Percentiles rank a stretch among this genome's conserved stretches.
These are phyloP conservation scores for Misopates orontium DNA, from an alignment of 257 asterid genomes.

Conservation along the genomic window DNA sequence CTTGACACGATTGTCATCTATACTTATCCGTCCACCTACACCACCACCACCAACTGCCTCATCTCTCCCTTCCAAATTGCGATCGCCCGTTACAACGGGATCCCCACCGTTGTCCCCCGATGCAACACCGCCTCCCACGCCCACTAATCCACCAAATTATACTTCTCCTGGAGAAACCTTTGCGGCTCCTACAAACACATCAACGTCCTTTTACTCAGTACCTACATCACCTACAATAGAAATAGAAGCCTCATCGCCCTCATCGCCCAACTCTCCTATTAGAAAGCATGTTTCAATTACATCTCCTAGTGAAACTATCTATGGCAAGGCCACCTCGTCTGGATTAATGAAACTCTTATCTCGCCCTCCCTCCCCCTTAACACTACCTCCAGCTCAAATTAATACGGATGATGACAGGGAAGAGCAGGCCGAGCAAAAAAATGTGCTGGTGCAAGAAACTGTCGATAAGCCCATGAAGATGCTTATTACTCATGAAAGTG, in stretches of 20 bases:
- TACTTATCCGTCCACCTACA: neutral
- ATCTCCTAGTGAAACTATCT: conserved; percentile 22
- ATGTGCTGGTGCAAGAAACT: conserved; percentile 36
- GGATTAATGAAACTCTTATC: conserved; percentile 26
- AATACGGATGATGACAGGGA: conserved; percentile 24
- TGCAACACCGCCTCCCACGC: conserved; percentile 7
- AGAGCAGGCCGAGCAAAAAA: conserved; percentile 37
- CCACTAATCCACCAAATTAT: neutral
- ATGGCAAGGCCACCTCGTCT: no score
- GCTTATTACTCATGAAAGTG: neutral
- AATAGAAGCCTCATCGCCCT: conserved; percentile 18
- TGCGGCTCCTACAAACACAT: conserved; percentile 5
- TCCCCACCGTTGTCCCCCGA: neutral
- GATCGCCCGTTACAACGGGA: neutral
- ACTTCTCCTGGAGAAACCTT: neutral
- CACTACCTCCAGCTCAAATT: conserved; percentile 37
- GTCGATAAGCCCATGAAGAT: conserved; percentile 28
- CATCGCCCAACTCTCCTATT: conserved; percentile 23
- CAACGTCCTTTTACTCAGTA: conserved; percentile 1
- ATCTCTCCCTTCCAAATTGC: neutral
- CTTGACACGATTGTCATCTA: neutral
- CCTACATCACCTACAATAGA: conserved; percentile 29
- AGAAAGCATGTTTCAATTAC: conserved; percentile 27
- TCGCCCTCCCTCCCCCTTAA: conserved; percentile 56
- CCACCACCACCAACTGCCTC: conserved; percentile 5